Evolutionary conservation across 2,329 filamentous ascomycete species (phyloP).

Genomic region (Diaporthe vaccinii): DNA sequence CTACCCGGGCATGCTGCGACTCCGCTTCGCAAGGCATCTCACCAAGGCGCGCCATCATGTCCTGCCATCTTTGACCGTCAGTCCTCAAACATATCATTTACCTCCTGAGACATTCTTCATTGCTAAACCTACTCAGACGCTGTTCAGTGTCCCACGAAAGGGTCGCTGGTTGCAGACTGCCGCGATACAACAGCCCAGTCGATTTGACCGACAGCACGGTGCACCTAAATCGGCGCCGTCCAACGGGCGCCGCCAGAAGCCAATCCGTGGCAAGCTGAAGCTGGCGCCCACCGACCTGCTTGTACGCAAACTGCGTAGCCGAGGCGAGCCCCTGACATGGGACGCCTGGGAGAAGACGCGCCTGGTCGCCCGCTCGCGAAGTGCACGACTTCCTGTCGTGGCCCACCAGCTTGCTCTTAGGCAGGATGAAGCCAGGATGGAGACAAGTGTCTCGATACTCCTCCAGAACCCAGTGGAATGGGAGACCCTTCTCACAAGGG

Average conservation of each 20-base stretch:
- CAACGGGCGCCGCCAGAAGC: neutral
- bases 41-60: slow-evolving; percentile 11
- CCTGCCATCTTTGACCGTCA: neutral
- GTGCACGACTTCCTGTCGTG: slow-evolving; percentile 46
- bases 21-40: slow-evolving; percentile 23
- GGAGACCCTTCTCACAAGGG: slow-evolving; percentile 48
- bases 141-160: too few species aligned
- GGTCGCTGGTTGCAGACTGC: neutral
- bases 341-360: slow-evolving; percentile 31
- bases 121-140: neutral
- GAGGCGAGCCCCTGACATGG: slow-evolving; percentile 13
- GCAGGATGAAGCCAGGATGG: slow-evolving; percentile 42
- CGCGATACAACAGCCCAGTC: neutral
- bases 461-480: slow-evolving; percentile 47
- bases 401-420: slow-evolving; percentile 45
- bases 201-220: neutral
- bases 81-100: neutral
- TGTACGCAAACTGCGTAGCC: slow-evolving; percentile 11
- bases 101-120: neutral
- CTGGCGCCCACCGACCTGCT: slow-evolving; percentile 34
- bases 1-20: slow-evolving; percentile 32
- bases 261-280: neutral
- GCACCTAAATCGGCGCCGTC: neutral
- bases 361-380: slow-evolving; percentile 43
- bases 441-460: slow-evolving; percentile 42